Evolutionary conservation across 169 alveolate species (phyloP).

Genomic region (Eimeria sp.): DNA sequence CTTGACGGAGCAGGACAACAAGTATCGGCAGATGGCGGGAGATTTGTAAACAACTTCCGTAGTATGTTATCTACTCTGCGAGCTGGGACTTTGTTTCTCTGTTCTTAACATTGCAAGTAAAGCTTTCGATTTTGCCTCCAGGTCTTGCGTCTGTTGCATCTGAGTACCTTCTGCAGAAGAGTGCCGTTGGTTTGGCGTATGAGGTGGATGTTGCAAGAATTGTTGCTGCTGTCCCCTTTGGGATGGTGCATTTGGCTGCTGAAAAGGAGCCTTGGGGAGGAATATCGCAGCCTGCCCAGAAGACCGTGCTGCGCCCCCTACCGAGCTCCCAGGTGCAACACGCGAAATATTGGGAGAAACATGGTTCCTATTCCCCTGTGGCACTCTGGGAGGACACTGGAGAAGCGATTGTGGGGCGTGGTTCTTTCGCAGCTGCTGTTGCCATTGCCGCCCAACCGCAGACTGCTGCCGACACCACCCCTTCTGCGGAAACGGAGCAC

Average conservation of each 20-base stretch:
- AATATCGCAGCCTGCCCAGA: background rate
- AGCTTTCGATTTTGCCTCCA: conserved; percentile 16
- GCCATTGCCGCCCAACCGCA: background rate
- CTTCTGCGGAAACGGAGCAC: background rate
- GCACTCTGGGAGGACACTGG: background rate
- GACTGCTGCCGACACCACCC: background rate
- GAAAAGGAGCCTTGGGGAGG: background rate
- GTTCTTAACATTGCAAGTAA: conserved; percentile 1
- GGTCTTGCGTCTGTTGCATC: background rate
- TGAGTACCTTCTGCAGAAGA: conserved; percentile 4
- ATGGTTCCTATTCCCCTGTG: background rate
- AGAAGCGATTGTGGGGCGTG: background rate
- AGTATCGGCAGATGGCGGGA: background rate
- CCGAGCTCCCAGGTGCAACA: background rate
- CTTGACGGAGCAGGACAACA: background rate
- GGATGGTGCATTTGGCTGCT: background rate
- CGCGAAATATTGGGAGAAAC: background rate
- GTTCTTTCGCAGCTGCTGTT: background rate
- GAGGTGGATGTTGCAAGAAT: background rate
- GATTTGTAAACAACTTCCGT: background rate
- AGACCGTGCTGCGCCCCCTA: background rate
- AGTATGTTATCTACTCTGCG: background rate
- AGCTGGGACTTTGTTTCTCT: background rate
- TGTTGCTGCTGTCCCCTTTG: background rate
- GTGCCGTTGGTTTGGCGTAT: background rate